Evolutionary conservation across 495 filamentous ascomycete species (phyloP), one percentile per base, ranked within the genome.

Genomic region (Staphylotrichum longicolle): DNA sequence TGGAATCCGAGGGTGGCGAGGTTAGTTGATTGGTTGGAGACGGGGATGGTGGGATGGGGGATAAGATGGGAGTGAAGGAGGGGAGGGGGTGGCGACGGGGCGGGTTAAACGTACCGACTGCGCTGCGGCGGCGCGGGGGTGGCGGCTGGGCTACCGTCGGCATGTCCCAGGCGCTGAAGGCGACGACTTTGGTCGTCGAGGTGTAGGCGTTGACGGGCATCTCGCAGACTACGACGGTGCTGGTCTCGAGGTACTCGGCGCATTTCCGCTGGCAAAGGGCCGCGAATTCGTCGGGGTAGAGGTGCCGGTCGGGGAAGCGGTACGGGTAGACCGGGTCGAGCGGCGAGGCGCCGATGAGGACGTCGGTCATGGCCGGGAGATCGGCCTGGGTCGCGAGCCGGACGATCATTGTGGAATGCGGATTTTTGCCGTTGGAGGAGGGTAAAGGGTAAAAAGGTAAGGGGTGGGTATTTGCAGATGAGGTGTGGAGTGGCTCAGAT

Each of bases 281-380:
- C 40, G 66, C 51, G 46, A 69, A 70, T 41, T 72, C 66, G 42
- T 59, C 63, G 5, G 71, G 59, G 51, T 68, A 67, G 14, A 63
- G 54, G 47, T 67, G 48, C 44, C 69, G 61, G 63, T 70, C 58
- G 5, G 71, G 73, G 47, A 70, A 75, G 35, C 73, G 66, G 51
- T 75, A 74, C 44, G 68, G 65, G 61, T 72, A 75, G 56, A 69
- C 52, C 41, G 73, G 73, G 60, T 75, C 73, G 20, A 66, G 61
- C 7, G 68, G 66, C 11, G 70, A 69, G 32, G 68, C 68, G 1
- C 57, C 64, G 63, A 68, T 48, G 2, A 72, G 64, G 33, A 69
- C 65, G 52, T 54, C 56, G 7, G 68, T 66, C 66, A 72, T 70
- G 62, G 58, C 63, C 52, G 66, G 66, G 11, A 72, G 65, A 57